Evolutionary conservation across 2,329 filamentous ascomycete genomes (phyloP).

Genomic region (Aspergillus terreus): DNA sequence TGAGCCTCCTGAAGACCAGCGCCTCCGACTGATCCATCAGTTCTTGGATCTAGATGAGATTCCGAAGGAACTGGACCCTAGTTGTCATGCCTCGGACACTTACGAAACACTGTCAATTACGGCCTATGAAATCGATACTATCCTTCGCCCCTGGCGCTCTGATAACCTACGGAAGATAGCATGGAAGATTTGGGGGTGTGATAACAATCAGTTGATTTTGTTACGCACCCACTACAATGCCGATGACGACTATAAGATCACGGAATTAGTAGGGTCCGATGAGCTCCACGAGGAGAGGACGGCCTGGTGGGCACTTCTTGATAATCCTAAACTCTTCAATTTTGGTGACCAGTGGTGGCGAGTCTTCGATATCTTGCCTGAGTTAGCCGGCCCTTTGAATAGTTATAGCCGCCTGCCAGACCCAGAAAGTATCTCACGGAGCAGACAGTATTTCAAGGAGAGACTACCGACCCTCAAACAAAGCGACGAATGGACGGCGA

Average conservation of each 20-base stretch:
- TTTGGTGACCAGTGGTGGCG: constrained; percentile 3
- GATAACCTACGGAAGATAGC: constrained; percentile 6
- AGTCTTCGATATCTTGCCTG: constrained; percentile 3
- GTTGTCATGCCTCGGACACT: neutral
- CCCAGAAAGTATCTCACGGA: too few relatives aligned
- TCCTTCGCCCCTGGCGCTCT: constrained; percentile 6
- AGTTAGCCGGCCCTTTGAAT: neutral
- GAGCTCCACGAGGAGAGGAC: neutral
- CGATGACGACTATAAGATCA: neutral
- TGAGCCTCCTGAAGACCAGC: neutral
- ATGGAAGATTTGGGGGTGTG: constrained; percentile 5
- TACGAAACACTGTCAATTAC: neutral
- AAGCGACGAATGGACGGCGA: neutral
- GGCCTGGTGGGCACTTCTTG: constrained; percentile 1
- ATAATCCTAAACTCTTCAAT: constrained; percentile 5
- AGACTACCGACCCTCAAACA: neutral
- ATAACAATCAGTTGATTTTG: neutral
- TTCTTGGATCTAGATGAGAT: constrained; percentile 5
- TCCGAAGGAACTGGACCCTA: constrained; percentile 3
- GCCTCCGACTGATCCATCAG: constrained; percentile 2
- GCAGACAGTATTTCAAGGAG: neutral
- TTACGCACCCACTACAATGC: constrained; percentile 6
- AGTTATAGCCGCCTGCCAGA: too few relatives aligned
- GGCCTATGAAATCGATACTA: constrained; percentile 1
- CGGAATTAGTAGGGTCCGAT: neutral